These are phyloP conservation scores for Trichophyton rubrum DNA, from an alignment of 2,329 filamentous ascomycete genomes.

Conservation along the genomic window DNA sequence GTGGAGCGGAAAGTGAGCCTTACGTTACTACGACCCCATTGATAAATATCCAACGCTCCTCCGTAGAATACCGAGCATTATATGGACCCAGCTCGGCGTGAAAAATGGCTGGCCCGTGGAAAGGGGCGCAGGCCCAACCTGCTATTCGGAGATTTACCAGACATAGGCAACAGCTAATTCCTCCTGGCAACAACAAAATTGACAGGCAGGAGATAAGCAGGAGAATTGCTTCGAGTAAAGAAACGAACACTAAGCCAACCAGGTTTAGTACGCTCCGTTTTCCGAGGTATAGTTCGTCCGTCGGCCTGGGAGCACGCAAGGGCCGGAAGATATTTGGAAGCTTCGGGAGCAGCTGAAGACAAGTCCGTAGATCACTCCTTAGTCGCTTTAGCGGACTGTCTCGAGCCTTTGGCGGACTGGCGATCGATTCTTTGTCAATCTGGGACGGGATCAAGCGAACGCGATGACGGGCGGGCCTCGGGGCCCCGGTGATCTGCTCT, in stretches of 20 bases:
- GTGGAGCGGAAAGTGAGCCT: not conserved
- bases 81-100: constrained; percentile 1
- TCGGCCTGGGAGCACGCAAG: not conserved
- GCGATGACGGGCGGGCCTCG: constrained; percentile 2
- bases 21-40: constrained; percentile 14
- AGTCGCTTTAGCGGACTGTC: constrained; percentile 10
- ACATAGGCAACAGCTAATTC: constrained; percentile 8
- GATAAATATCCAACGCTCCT: constrained; percentile 14
- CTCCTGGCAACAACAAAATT: constrained; percentile 8
- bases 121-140: constrained; percentile 9
- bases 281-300: constrained; percentile 11
- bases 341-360: constrained; percentile 7
- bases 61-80: not conserved
- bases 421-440: constrained; percentile 8
- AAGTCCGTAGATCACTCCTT: constrained; percentile 9
- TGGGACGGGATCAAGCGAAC: constrained; percentile 11
- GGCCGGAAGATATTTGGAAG: constrained; percentile 11
- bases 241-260: constrained; percentile 6
- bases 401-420: constrained; percentile 11
- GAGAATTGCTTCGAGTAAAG: constrained; percentile 7
- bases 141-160: constrained; percentile 1
- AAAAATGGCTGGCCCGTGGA: constrained; percentile 8
- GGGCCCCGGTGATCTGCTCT: not conserved
- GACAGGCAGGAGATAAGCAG: not conserved
- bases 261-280: constrained; percentile 9